Evolutionary conservation across 2,329 filamentous ascomycete genomes (phyloP).

Genomic region (Fusarium nanum): DNA sequence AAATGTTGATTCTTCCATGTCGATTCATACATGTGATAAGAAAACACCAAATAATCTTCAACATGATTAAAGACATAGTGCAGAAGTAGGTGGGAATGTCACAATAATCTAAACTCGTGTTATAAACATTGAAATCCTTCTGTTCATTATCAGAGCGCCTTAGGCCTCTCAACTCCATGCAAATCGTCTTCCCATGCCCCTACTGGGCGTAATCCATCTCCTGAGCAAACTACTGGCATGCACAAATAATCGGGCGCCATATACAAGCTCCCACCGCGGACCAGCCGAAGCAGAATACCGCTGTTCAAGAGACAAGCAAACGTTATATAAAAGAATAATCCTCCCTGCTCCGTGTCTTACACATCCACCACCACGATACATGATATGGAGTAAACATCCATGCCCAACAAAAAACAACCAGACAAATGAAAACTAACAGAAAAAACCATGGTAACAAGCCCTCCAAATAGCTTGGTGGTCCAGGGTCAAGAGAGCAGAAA

Average conservation of each 20-base stretch:
- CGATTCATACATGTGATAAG: not conserved
- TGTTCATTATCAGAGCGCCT: conserved; percentile 39
- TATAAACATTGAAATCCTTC: conserved; percentile 30
- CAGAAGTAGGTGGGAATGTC: not conserved
- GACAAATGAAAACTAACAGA: conserved; percentile 38
- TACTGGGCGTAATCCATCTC: conserved; percentile 22
- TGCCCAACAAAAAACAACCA: conserved; percentile 33
- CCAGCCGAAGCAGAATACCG: conserved; percentile 51
- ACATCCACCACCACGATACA: conserved; percentile 33
- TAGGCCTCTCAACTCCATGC: conserved; percentile 24
- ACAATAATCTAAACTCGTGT: not conserved
- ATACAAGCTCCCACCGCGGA: conserved; percentile 46
- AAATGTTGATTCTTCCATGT: not conserved
- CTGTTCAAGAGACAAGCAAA: conserved; percentile 40
- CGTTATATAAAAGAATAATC: conserved; percentile 45
- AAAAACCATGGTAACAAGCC: conserved; percentile 39
- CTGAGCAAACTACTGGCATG: conserved; percentile 33
- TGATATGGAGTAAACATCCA: conserved; percentile 40
- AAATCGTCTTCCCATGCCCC: conserved; percentile 38
- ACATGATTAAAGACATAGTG: not conserved
- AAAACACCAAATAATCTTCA: not conserved
- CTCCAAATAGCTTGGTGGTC: conserved; percentile 40
- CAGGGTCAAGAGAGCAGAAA: conserved; percentile 50
- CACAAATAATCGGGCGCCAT: conserved; percentile 40
- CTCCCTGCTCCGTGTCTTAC: conserved; percentile 21